Evolutionary conservation across 768 basidiomycete genomes (phyloP), one percentile per base, ranked within the genome.

Genomic region (Mycena maculata): DNA sequence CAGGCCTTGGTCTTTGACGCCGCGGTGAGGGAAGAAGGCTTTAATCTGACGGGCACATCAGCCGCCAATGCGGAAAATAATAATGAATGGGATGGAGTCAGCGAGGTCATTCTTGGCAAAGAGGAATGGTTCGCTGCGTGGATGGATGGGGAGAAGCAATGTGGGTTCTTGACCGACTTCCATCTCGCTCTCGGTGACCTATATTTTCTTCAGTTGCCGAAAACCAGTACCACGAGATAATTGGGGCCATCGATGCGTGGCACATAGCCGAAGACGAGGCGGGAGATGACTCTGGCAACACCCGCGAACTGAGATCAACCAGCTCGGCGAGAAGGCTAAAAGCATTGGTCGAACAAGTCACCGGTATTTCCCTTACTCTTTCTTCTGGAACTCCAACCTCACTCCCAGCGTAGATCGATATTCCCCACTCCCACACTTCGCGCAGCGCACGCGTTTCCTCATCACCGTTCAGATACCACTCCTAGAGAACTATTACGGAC

Each of bases 111-210:
- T 12, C 83, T 99, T 5, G 93, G 90, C 9, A 88, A 90, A 66
- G 84, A 87, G 57, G 92, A 93, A 62, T 99, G 96, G 96, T 98
- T 96, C 74, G 87, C 91, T 44, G 85, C 88, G 4, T 99, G 98
- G 98, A 77, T 98, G 36, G 86, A 88, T 31, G 96, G 93, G 18
- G 98, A 99, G 80, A 90, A 90, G 72, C 85, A 88, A 72, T 99
- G 97, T 96, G 74, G 73, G 95, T 80, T n/a, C 55, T 33, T 13
- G 8, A 45, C 36, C n/a, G 23, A 12, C 39, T 23, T 25, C 3
- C 33, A 23, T 61, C 20, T 45, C 11, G 56, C 10, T 79, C 49
- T 36, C 52, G n/a, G n/a, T 54, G 44, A 61, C 33, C 3, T 45
- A 36, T 36, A 36, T 36, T 12, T 22, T 30, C 27, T 58, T 41